These are phyloP conservation scores for Globisporangium polare DNA, from an alignment of 352 stramenopile species.

Conservation along the genomic window DNA sequence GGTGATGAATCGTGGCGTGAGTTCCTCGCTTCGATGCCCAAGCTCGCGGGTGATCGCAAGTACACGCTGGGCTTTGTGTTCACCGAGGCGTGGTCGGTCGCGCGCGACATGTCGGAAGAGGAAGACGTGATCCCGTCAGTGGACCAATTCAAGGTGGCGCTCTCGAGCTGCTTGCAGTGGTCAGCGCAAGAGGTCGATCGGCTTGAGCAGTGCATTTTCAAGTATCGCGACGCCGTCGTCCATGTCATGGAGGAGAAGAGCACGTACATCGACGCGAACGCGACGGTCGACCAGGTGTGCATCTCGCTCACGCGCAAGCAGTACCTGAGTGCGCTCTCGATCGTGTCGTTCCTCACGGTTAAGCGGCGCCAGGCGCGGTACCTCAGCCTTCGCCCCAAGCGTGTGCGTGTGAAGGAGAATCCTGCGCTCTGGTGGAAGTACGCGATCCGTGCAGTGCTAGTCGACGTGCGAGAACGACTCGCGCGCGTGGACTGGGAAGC, in stretches of 20 bases:
- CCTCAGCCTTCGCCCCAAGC: constrained; percentile 45
- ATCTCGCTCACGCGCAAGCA: constrained; percentile 60
- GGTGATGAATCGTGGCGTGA: constrained; percentile 62
- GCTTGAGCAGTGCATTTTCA: constrained; percentile 51
- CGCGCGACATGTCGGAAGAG: constrained; percentile 67
- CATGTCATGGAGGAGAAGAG: constrained; percentile 85
- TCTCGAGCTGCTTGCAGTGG: constrained; percentile 80
- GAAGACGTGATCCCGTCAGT: constrained; percentile 73
- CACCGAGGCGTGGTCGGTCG: constrained; percentile 77
- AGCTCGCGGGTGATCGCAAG: constrained; percentile 61
- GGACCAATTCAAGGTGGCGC: constrained; percentile 63
- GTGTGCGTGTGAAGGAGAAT: constrained; percentile 38
- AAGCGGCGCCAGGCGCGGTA: constrained; percentile 64
- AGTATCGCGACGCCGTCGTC: constrained; percentile 76
- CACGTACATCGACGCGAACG: constrained; percentile 81
- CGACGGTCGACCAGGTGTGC: constrained; percentile 69
- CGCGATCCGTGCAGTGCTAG: constrained; percentile 63
- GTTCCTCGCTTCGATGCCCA: constrained; percentile 69
- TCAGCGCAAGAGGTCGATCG: constrained; percentile 54
- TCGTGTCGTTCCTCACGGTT: constrained; percentile 66
- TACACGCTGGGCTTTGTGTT: constrained; percentile 87
- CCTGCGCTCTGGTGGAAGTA: constrained; percentile 71
- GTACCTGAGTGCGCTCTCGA: constrained; percentile 69
- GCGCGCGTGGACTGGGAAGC: constrained; percentile 67
- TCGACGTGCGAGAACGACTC: constrained; percentile 70